Percentiles rank a stretch among this genome's conserved stretches.
phyloP scores from a whole-genome alignment of 139 green algal species.

The Ettlia oleoabundans region DNA sequence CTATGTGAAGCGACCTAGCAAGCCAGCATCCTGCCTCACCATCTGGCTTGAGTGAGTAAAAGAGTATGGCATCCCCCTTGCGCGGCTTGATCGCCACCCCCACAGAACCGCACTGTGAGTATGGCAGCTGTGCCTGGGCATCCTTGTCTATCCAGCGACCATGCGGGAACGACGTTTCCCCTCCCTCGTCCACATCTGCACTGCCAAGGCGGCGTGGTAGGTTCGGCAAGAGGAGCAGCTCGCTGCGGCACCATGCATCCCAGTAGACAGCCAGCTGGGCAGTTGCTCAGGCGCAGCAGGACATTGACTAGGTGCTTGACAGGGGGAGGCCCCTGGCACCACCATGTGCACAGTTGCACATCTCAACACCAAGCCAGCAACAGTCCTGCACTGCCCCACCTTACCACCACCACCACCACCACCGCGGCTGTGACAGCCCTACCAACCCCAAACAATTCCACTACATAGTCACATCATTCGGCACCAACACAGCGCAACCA shows the following conservation, averaged over 20 bases:
- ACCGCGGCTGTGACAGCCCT: no score
- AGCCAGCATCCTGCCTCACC: constrained; percentile 5
- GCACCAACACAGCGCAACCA: background rate
- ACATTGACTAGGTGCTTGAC: no score
- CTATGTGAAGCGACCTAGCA: no score
- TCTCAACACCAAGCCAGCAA: no score
- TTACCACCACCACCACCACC: no score
- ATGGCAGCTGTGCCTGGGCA: background rate
- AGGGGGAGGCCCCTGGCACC: no score
- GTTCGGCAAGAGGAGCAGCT: background rate
- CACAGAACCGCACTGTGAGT: background rate
- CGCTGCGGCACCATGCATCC: background rate
- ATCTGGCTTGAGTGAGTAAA: constrained; percentile 33
- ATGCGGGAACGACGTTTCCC: constrained; percentile 45
- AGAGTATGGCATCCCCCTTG: constrained; percentile 53
- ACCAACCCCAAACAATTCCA: no score
- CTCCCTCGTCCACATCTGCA: constrained; percentile 49
- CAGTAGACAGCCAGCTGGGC: background rate
- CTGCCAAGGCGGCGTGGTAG: background rate
- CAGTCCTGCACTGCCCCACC: no score
- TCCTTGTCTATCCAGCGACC: background rate
- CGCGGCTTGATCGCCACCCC: constrained; percentile 50
- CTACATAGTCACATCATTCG: background rate
- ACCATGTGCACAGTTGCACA: no score
- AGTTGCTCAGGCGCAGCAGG: no score